These are phyloP conservation scores for Yarrowia sp. DNA, from an alignment of 805 yeast genomes.

Conservation along the genomic window DNA sequence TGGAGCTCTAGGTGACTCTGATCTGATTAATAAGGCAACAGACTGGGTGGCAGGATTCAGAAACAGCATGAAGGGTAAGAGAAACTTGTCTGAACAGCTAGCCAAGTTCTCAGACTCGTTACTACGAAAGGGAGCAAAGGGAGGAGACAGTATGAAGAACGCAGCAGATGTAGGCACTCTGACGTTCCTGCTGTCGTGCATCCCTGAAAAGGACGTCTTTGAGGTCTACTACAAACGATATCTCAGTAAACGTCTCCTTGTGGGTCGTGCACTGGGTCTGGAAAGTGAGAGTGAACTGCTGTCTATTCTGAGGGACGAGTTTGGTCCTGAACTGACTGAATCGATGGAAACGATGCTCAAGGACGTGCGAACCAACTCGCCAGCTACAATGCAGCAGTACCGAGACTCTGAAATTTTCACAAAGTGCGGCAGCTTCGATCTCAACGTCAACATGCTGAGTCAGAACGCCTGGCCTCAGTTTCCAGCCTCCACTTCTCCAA, in stretches of 20 bases:
- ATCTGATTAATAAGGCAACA: background rate
- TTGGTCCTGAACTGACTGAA: conserved; percentile 87
- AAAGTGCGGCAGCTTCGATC: conserved; percentile 30
- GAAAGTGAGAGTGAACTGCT: conserved; percentile 81
- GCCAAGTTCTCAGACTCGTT: conserved; percentile 48
- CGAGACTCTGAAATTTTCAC: conserved; percentile 47
- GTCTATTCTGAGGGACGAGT: conserved; percentile 81
- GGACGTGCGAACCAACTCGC: conserved; percentile 78
- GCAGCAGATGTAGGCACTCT: conserved; percentile 46
- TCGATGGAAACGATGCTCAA: conserved; percentile 93
- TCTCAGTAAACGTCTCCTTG: conserved; percentile 85
- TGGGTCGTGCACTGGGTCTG: conserved; percentile 75
- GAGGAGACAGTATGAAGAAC: conserved; percentile 10
- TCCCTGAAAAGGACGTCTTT: conserved; percentile 92
- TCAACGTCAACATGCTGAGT: conserved; percentile 46
- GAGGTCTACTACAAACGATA: conserved; percentile 88
- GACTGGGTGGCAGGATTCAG: conserved; percentile 37
- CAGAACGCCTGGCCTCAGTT: conserved; percentile 49
- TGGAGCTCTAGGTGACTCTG: background rate
- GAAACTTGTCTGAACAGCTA: conserved; percentile 45
- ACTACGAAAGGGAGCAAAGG: conserved; percentile 44
- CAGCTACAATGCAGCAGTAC: conserved; percentile 65
- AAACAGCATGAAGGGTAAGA: conserved; percentile 20
- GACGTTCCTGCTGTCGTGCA: conserved; percentile 80
- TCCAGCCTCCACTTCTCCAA: conserved; percentile 43